Percentiles rank a stretch among this genome's conserved stretches.
These are phyloP conservation scores for Amanita phalloides DNA, from an alignment of 768 basidiomycete species.

Conservation along the genomic window DNA sequence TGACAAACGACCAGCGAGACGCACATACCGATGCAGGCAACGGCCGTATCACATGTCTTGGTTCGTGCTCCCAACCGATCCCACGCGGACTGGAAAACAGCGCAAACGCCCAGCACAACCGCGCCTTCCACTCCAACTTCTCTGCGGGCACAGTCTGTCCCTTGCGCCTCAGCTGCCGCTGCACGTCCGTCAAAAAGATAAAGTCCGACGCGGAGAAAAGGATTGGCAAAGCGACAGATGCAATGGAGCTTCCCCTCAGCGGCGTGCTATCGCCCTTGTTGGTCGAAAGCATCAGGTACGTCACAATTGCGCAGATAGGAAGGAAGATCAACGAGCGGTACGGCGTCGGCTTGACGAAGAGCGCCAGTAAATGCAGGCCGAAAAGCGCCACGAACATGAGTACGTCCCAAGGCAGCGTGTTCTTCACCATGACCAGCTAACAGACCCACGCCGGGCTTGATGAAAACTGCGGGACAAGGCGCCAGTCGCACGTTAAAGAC, in stretches of 20 bases:
- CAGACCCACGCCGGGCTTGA: neutral
- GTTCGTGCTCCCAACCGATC: constrained; percentile 24
- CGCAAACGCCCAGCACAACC: constrained; percentile 20
- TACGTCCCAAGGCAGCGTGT: neutral
- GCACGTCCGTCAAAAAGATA: constrained; percentile 9
- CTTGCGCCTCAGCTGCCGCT: constrained; percentile 5
- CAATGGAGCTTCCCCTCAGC: constrained; percentile 4
- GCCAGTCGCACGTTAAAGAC: constrained; percentile 5
- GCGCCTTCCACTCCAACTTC: neutral
- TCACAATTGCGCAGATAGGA: constrained; percentile 3
- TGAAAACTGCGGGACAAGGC: constrained; percentile 1
- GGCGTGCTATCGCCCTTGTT: constrained; percentile 1
- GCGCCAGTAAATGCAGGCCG: constrained; percentile 4
- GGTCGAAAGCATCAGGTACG: constrained; percentile 5
- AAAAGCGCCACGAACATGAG: constrained; percentile 1
- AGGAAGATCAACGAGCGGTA: constrained; percentile 6
- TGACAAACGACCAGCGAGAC: constrained; percentile 8
- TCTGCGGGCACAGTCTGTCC: constrained; percentile 1
- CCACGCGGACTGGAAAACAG: constrained; percentile 22
- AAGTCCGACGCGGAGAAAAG: constrained; percentile 8
- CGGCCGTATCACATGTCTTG: constrained; percentile 12
- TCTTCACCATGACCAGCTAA: neutral
- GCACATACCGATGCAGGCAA: constrained; percentile 13
- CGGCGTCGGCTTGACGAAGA: constrained; percentile 6
- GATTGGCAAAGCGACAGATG: neutral